phyloP scores from a whole-genome alignment of 768 basidiomycete genomes.

The Podaxis sp. region DNA sequence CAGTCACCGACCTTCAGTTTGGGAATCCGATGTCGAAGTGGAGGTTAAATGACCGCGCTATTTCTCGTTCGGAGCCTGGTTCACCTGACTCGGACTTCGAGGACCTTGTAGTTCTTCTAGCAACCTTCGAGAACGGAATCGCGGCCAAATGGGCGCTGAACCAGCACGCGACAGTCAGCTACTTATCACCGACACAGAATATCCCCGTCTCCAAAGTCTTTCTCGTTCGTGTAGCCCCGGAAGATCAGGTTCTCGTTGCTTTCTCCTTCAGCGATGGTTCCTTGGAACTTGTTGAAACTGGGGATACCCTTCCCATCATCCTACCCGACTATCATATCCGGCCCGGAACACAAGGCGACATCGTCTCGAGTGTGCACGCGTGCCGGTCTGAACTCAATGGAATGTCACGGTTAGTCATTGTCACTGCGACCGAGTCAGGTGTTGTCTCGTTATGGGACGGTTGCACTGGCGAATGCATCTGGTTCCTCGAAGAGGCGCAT shows the following conservation, averaged over 20 bases:
- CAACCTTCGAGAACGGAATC: slow-evolving; percentile 59
- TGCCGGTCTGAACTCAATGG: slow-evolving; percentile 54
- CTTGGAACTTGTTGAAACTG: slow-evolving; percentile 59
- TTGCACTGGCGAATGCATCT: slow-evolving; percentile 60
- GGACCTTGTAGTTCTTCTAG: slow-evolving; percentile 36
- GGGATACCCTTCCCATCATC: slow-evolving; percentile 41
- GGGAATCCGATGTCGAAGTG: slow-evolving; percentile 14
- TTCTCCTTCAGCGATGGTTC: slow-evolving; percentile 68
- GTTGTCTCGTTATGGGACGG: slow-evolving; percentile 78
- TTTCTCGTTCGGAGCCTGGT: slow-evolving; percentile 31
- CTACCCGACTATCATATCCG: slow-evolving; percentile 48
- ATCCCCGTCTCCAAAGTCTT: slow-evolving; percentile 46
- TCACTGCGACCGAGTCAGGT: slow-evolving; percentile 63
- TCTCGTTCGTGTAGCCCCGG: slow-evolving; percentile 47
- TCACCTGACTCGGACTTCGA: slow-evolving; percentile 26
- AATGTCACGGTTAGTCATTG: slow-evolving; percentile 52
- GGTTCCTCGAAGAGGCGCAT: slow-evolving; percentile 57
- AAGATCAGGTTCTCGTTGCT: slow-evolving; percentile 49
- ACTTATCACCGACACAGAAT: slow-evolving; percentile 44
- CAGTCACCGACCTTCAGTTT: slow-evolving; percentile 58
- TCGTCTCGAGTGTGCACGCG: slow-evolving; percentile 52
- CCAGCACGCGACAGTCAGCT: slow-evolving; percentile 29
- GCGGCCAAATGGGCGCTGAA: slow-evolving; percentile 55
- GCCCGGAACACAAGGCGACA: slow-evolving; percentile 59
- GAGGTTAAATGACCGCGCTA: slow-evolving; percentile 18